Evolutionary conservation across 2,329 filamentous ascomycete genomes (phyloP).

Genomic region (Thielaviopsis musarum): DNA sequence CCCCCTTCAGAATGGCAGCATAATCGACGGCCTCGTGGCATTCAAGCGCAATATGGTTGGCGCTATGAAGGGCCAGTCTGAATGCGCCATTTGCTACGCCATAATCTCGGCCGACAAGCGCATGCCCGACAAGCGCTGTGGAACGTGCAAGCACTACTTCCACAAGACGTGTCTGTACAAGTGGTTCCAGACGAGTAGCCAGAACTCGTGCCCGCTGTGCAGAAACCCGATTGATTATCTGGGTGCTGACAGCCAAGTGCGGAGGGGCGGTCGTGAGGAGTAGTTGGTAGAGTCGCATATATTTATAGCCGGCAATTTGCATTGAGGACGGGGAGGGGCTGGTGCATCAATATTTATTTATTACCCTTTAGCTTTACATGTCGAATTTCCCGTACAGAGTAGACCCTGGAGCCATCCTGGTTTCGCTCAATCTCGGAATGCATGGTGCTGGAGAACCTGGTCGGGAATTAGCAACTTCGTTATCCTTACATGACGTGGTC

Average conservation of each 20-base stretch:
- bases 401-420: no score
- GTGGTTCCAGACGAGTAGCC: conserved; percentile 91
- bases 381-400: no score
- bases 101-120: conserved; percentile 80
- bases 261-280: conserved; percentile 9
- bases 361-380: no score
- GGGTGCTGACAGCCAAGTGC: conserved; percentile 22
- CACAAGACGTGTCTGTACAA: conserved; percentile 82
- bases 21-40: conserved; percentile 71
- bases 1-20: conserved; percentile 47
- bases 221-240: conserved; percentile 64
- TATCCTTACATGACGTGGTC: neutral
- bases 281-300: neutral
- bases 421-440: neutral
- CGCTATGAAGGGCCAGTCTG: conserved; percentile 78
- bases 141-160: conserved; percentile 87
- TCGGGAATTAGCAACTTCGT: neutral
- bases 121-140: conserved; percentile 79
- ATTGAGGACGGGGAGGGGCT: neutral
- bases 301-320: neutral
- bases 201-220: conserved; percentile 83
- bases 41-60: conserved; percentile 80
- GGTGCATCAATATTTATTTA: neutral
- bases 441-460: neutral
- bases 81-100: conserved; percentile 94